Evolutionary conservation across 306 rosid species (phyloP).

Genomic region (Prunus armeniaca): DNA sequence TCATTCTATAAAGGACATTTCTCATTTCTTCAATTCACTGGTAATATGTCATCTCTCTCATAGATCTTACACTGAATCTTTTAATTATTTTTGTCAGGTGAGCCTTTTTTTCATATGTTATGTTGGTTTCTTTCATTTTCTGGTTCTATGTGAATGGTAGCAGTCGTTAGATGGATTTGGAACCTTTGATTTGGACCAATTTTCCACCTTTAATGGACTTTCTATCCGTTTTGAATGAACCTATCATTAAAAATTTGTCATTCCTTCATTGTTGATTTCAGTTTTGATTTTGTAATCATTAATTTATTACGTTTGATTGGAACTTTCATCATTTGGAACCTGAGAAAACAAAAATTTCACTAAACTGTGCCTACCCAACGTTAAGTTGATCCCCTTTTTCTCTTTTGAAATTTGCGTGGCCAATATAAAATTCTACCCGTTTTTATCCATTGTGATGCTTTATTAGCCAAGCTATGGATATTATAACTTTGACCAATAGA

Average conservation of each 20-base stretch:
- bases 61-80: conserved; percentile 5
- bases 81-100: not conserved
- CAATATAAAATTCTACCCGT: not conserved
- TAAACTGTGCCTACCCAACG: not conserved
- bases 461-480: not conserved
- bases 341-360: not conserved
- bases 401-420: no score
- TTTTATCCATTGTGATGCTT: not conserved
- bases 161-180: not conserved
- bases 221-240: conserved; percentile 4
- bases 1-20: conserved; percentile 13
- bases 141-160: not conserved
- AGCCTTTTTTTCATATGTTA: not conserved
- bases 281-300: not conserved
- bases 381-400: no score
- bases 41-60: not conserved
- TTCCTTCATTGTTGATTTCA: not conserved
- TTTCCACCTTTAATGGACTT: not conserved
- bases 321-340: conserved; percentile 3
- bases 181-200: not conserved
- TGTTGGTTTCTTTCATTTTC: not conserved
- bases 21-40: conserved; percentile 6
- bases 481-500: not conserved
- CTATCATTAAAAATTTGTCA: not conserved
- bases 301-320: not conserved